Conservation (phyloP, 768 basidiomycete species). For the Russula sp. region DNA sequence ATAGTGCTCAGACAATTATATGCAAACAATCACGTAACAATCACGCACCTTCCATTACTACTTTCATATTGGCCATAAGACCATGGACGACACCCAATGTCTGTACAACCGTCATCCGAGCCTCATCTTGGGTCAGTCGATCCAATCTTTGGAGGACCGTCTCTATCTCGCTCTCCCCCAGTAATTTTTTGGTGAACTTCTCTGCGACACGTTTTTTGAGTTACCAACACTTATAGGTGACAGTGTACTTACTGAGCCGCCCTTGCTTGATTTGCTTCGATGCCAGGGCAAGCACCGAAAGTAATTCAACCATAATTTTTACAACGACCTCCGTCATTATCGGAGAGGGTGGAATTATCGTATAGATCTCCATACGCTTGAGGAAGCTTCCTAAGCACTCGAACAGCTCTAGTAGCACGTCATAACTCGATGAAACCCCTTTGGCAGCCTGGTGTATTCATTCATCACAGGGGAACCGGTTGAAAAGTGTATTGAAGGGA, state of each 20-base stretch:
- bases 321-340: not conserved
- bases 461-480: not conserved
- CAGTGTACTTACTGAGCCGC: not conserved
- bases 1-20: not conserved
- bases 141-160: too few species aligned
- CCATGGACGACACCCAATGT: too few species aligned
- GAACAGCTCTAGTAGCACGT: not conserved
- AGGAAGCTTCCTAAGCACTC: not conserved
- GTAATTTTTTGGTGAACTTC: not conserved
- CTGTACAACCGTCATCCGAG: too few species aligned
- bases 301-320: not conserved
- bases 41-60: not conserved
- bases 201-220: not conserved
- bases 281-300: not conserved
- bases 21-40: not conserved
- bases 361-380: not conserved
- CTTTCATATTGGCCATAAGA: too few species aligned
- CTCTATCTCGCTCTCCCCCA: too few species aligned
- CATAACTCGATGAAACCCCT: not conserved
- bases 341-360: not conserved
- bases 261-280: slow-evolving; percentile 14
- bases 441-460: not conserved
- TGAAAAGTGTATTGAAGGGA: not conserved
- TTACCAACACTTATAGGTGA: not conserved
- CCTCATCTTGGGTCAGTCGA: too few species aligned